Conservation (phyloP, 2,329 filamentous ascomycete genomes). For the Phaeophleospora eucalypticola region DNA sequence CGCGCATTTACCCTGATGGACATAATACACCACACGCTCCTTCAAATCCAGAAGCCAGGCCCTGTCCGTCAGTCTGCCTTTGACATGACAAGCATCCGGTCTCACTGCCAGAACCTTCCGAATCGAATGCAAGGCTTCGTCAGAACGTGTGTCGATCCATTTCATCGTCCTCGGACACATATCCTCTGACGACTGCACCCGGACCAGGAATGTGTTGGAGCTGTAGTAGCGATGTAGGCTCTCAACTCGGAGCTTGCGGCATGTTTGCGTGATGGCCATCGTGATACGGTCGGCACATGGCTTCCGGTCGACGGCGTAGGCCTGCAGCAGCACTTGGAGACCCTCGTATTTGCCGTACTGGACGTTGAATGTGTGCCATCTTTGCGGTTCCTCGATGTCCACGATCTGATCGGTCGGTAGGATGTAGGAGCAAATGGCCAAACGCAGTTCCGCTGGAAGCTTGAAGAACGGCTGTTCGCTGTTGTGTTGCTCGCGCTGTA, state of each 20-base stretch:
- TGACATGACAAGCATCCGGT: background rate
- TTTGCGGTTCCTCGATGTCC: background rate
- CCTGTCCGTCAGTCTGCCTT: background rate
- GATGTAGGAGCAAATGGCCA: background rate
- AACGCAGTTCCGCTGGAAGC: constrained; percentile 2
- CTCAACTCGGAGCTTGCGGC: constrained; percentile 7
- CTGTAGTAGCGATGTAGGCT: constrained; percentile 9
- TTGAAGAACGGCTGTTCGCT: background rate
- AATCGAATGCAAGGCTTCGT: background rate
- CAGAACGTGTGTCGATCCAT: background rate
- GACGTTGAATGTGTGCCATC: background rate
- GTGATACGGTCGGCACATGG: background rate
- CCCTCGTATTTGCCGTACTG: background rate
- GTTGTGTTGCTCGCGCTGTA: constrained; percentile 1
- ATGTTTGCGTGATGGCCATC: constrained; percentile 7
- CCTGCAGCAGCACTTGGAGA: background rate
- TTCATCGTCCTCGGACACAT: background rate
- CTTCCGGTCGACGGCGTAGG: background rate
- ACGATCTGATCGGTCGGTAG: background rate
- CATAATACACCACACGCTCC: background rate
- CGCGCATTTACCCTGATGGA: background rate
- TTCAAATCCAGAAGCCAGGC: background rate
- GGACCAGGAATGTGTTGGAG: constrained; percentile 7
- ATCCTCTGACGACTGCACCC: background rate
- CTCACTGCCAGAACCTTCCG: background rate